Evolutionary conservation across 345 rosid species (phyloP).

Genomic region (Durio zibethinus): DNA sequence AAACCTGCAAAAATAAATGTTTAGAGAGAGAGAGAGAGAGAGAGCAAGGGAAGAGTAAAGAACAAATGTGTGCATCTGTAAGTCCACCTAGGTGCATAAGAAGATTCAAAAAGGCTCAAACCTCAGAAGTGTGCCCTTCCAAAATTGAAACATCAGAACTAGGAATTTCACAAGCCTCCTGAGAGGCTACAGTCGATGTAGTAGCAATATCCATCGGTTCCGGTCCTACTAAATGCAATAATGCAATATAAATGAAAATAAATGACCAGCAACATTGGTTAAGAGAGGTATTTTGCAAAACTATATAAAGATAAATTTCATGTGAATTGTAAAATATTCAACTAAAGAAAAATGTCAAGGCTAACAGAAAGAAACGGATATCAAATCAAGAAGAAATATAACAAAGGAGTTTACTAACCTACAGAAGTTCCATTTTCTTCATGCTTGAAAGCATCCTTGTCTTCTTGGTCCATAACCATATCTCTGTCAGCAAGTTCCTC

Average conservation of each 20-base stretch:
- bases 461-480: slow-evolving; percentile 49
- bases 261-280: neutral
- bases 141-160: slow-evolving; percentile 75
- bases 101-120: slow-evolving; percentile 26
- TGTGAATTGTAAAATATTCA: neutral
- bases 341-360: neutral
- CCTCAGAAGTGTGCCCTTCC: slow-evolving; percentile 99
- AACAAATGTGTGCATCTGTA: neutral
- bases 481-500: slow-evolving; percentile 50
- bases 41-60: neutral
- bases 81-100: neutral
- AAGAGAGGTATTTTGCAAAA: neutral
- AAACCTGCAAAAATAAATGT: slow-evolving; percentile 52
- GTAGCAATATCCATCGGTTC: slow-evolving; percentile 76
- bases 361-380: neutral
- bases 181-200: slow-evolving; percentile 48
- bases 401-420: slow-evolving; percentile 32
- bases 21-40: neutral
- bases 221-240: slow-evolving; percentile 32
- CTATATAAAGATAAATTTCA: neutral
- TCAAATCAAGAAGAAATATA: neutral
- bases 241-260: neutral
- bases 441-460: slow-evolving; percentile 39
- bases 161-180: slow-evolving; percentile 60
- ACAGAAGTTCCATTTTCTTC: slow-evolving; percentile 57